Percentiles rank a stretch among this genome's conserved stretches.
These are phyloP conservation scores for Leptographium wingfieldii DNA, from an alignment of 2,329 filamentous ascomycete genomes.

Conservation along the genomic window DNA sequence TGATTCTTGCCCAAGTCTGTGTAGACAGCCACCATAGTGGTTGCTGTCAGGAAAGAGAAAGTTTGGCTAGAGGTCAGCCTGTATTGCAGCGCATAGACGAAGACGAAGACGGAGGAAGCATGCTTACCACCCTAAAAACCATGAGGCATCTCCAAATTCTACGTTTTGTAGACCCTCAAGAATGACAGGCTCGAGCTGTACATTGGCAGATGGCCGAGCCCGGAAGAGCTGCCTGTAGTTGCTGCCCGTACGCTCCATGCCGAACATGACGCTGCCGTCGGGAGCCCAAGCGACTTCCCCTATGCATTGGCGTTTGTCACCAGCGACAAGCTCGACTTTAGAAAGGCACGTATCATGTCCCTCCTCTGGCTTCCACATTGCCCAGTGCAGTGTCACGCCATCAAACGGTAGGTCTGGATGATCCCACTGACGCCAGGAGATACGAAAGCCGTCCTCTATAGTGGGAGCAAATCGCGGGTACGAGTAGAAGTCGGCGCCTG, in stretches of 20 bases:
- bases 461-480: conserved; percentile 32
- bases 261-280: conserved; percentile 35
- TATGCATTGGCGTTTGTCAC: conserved; percentile 28
- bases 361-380: conserved; percentile 18
- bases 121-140: conserved; percentile 20
- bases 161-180: conserved; percentile 27
- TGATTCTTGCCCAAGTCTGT: conserved; percentile 20
- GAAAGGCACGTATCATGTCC: conserved; percentile 11
- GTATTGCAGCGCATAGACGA: not conserved
- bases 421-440: conserved; percentile 43
- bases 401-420: conserved; percentile 41
- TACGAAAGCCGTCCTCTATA: conserved; percentile 21
- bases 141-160: conserved; percentile 25
- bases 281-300: conserved; percentile 37
- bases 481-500: conserved; percentile 39
- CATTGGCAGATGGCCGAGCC: conserved; percentile 16
- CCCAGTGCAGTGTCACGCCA: conserved; percentile 29
- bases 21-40: conserved; percentile 22
- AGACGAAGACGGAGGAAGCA: not conserved
- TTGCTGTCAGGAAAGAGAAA: conserved; percentile 24
- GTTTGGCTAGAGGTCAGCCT: conserved; percentile 20
- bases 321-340: conserved; percentile 26
- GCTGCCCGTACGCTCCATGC: conserved; percentile 25
- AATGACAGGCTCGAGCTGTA: conserved; percentile 14
- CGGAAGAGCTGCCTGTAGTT: conserved; percentile 36